A percentile compares a stretch with the other conserved stretches of the same genome.
These are phyloP conservation scores for Calamus simplicifolius DNA, from an alignment of 176 grass and related monocot species.

Conservation along the genomic window DNA sequence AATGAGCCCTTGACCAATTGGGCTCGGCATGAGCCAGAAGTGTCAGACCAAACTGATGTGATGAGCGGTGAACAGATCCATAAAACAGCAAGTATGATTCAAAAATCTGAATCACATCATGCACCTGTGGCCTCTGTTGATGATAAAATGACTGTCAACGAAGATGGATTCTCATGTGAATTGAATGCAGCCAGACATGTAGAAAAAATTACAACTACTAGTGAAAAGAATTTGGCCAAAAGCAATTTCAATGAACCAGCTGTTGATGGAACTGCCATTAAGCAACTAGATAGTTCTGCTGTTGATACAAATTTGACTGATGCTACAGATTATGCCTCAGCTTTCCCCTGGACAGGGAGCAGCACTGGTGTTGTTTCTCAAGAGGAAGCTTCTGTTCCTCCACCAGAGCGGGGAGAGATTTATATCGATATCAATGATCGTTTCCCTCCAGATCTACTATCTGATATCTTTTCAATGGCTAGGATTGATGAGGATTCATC, in stretches of 20 bases:
- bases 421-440: slow-evolving; percentile 49
- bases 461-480: slow-evolving; percentile 85
- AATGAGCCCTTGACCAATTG: background rate
- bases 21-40: background rate
- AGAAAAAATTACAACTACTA: slow-evolving; percentile 24
- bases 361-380: slow-evolving; percentile 21
- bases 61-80: background rate
- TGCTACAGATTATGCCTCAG: slow-evolving; percentile 23
- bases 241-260: slow-evolving; percentile 23
- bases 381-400: slow-evolving; percentile 35
- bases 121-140: slow-evolving; percentile 1
- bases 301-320: slow-evolving; percentile 10
- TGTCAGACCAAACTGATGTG: slow-evolving; percentile 14
- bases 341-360: slow-evolving; percentile 18
- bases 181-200: slow-evolving; percentile 10
- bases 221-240: slow-evolving; percentile 30
- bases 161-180: slow-evolving; percentile 36
- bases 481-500: slow-evolving; percentile 55
- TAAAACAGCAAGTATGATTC: slow-evolving; percentile 6
- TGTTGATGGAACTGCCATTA: slow-evolving; percentile 25
- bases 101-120: background rate
- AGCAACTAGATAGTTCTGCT: slow-evolving; percentile 21
- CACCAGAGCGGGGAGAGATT: slow-evolving; percentile 37
- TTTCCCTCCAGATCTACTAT: slow-evolving; percentile 76
- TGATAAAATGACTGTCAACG: slow-evolving; percentile 13